Percentiles rank a stretch among this genome's conserved stretches.
Conservation (phyloP, 345 rosid species). For the Gossypium bickii region DNA sequence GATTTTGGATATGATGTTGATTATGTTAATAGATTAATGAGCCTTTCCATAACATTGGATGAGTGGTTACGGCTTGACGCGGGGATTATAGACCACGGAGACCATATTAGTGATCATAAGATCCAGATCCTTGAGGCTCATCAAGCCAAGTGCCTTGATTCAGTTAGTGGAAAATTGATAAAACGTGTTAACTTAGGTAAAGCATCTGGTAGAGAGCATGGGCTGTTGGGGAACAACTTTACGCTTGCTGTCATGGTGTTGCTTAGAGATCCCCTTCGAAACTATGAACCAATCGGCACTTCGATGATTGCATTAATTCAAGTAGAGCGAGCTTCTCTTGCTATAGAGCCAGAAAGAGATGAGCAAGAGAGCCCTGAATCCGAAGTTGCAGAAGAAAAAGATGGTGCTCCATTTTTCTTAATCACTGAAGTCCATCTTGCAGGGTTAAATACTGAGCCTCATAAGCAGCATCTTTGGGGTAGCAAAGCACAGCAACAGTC, state of each 20-base stretch:
- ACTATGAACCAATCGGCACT: conserved; percentile 67
- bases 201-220: conserved; percentile 24
- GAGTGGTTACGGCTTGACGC: conserved; percentile 61
- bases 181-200: conserved; percentile 20
- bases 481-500: conserved; percentile 47
- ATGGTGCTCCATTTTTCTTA: conserved; percentile 33
- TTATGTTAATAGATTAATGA: conserved; percentile 36
- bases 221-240: conserved; percentile 41
- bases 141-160: conserved; percentile 35
- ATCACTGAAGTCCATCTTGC: conserved; percentile 49
- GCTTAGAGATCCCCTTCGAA: conserved; percentile 63
- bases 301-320: conserved; percentile 71
- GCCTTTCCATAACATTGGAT: conserved; percentile 43
- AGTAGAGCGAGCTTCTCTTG: conserved; percentile 41
- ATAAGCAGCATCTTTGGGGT: conserved; percentile 42
- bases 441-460: conserved; percentile 46
- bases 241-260: conserved; percentile 49
- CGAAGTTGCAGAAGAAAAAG: not conserved
- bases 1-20: conserved; percentile 25
- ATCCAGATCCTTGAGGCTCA: conserved; percentile 32
- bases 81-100: conserved; percentile 29
- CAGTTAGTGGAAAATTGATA: conserved; percentile 16
- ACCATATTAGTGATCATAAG: conserved; percentile 29
- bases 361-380: conserved; percentile 19
- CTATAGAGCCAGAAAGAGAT: conserved; percentile 16